phyloP scores from a whole-genome alignment of 2,329 filamentous ascomycete genomes.

The Xylariomycetidae sp. region DNA sequence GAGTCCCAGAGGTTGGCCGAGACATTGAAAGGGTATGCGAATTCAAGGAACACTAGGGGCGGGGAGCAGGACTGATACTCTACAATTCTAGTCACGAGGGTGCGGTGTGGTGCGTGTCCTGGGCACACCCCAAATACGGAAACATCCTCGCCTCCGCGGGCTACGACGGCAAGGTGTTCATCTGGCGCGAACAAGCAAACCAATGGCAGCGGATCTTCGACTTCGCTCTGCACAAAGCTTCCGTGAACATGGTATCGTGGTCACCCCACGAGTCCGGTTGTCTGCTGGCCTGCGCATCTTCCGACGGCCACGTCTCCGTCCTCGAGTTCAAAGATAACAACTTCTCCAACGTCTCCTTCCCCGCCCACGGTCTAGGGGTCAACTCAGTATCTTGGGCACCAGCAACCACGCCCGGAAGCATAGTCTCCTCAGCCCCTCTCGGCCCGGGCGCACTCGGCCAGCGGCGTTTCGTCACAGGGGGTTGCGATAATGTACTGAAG shows the following conservation, averaged over 20 bases:
- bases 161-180: conserved; percentile 97
- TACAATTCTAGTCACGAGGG: conserved; percentile 76
- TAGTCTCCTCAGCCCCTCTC: conserved; percentile 65
- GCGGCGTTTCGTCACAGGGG: conserved; percentile 87
- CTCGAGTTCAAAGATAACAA: conserved; percentile 96
- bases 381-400: conserved; percentile 97
- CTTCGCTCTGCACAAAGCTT: conserved; percentile 89
- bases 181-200: conserved; percentile 85
- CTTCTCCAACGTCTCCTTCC: conserved; percentile 86
- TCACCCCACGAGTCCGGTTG: conserved; percentile 95
- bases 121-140: conserved; percentile 98
- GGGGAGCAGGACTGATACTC: no score
- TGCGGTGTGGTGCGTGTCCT: conserved; percentile 95
- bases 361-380: conserved; percentile 87
- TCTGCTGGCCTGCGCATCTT: conserved; percentile 88
- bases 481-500: conserved; percentile 89
- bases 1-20: conserved; percentile 85
- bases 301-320: conserved; percentile 87
- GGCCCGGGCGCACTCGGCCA: conserved; percentile 57
- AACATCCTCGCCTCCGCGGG: conserved; percentile 93
- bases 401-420: conserved; percentile 74
- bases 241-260: conserved; percentile 96
- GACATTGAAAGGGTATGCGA: conserved; percentile 87
- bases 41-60: no score
- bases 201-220: conserved; percentile 87